These are phyloP conservation scores for Chenopodium suecicum DNA, from an alignment of 148 eudicot species.

Conservation along the genomic window DNA sequence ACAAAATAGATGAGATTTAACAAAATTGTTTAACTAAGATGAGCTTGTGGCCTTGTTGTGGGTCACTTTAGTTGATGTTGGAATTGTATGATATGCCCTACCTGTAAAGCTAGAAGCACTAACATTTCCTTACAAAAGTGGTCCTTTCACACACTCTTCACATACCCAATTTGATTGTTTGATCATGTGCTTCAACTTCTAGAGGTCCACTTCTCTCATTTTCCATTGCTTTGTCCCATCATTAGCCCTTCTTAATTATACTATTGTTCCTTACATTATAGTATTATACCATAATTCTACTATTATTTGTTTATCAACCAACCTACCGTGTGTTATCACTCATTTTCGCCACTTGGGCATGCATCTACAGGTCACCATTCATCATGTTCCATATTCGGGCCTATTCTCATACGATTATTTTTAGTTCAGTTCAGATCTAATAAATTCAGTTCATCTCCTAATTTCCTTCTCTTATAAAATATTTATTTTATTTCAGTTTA, in stretches of 20 bases:
- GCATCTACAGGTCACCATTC: conserved; percentile 3
- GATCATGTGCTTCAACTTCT: conserved; percentile 23
- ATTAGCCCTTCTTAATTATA: neutral
- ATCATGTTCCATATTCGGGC: neutral
- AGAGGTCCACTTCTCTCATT: conserved; percentile 11
- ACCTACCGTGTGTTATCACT: conserved; percentile 4
- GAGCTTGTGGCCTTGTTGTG: neutral
- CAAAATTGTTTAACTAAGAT: neutral
- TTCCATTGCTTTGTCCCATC: conserved; percentile 26
- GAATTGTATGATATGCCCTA: conserved; percentile 16
- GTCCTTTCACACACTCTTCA: conserved; percentile 12
- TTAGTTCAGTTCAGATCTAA: too few species aligned
- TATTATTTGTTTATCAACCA: neutral
- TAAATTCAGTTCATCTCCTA: too few species aligned
- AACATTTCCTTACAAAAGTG: conserved; percentile 20
- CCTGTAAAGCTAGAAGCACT: conserved; percentile 32
- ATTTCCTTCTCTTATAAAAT: too few species aligned
- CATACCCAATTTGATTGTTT: conserved; percentile 19
- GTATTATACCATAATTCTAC: neutral
- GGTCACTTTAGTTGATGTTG: conserved; percentile 11
- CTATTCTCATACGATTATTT: too few species aligned
- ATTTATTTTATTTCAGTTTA: too few species aligned
- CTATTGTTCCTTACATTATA: neutral
- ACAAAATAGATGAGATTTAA: neutral
- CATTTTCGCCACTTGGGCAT: conserved; percentile 17